A percentile compares a stretch with the other conserved stretches of the same genome.
phyloP scores from a whole-genome alignment of 177 flowering plant species.

The Vitis hybrid region DNA sequence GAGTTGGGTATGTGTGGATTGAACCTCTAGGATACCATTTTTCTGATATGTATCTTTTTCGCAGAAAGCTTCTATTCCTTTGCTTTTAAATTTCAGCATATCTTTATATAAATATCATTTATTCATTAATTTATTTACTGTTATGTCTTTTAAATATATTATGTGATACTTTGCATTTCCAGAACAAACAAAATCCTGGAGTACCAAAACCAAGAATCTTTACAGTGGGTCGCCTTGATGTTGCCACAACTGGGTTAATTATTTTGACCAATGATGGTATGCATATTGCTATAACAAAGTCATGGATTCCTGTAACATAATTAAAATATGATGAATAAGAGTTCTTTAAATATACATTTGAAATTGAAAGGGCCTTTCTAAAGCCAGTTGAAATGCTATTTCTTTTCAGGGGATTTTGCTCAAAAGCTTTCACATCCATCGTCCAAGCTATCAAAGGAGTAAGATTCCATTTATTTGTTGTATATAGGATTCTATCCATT shows the following conservation, averaged over 20 bases:
- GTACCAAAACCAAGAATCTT: constrained; percentile 80
- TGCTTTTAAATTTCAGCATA: background rate
- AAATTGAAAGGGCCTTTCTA: background rate
- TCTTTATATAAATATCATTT: background rate
- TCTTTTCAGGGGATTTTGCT: constrained; percentile 49
- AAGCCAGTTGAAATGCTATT: background rate
- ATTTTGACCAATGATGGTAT: constrained; percentile 97
- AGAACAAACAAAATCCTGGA: constrained; percentile 73
- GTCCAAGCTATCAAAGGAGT: constrained; percentile 83
- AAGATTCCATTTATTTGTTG: constrained; percentile 27
- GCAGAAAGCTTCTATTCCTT: background rate
- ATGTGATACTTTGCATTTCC: constrained; percentile 20
- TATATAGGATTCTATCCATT: no score
- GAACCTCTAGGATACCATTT: background rate
- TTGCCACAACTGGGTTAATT: constrained; percentile 90
- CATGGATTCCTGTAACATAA: background rate
- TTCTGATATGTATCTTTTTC: background rate
- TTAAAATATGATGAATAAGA: no score
- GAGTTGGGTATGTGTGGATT: constrained; percentile 68
- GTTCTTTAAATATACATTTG: background rate
- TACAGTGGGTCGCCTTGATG: constrained; percentile 98
- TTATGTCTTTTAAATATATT: background rate
- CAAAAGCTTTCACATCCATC: constrained; percentile 91
- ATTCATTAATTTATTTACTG: background rate
- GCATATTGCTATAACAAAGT: constrained; percentile 5